phyloP scores from a whole-genome alignment of 2,329 filamentous ascomycete genomes.

The Talaromyces sp. region DNA sequence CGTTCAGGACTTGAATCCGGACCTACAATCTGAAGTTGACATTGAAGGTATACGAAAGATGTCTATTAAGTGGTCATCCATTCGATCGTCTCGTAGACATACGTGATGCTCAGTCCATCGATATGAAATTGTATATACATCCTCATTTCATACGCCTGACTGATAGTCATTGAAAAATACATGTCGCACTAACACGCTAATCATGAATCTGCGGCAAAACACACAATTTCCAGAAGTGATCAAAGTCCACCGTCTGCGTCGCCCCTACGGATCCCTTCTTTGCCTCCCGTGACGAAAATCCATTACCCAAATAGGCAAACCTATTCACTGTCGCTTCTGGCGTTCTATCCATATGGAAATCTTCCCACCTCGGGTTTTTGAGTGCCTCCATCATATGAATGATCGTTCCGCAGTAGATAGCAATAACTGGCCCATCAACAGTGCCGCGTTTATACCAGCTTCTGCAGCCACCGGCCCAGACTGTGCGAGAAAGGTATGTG shows the following conservation, averaged over 20 bases:
- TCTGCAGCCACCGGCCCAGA: neutral
- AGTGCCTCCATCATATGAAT: conserved; percentile 22
- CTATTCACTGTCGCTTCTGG: conserved; percentile 19
- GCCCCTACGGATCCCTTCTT: conserved; percentile 4
- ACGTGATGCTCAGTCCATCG: too few relatives aligned
- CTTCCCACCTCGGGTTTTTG: conserved; percentile 18
- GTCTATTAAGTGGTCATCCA: too few relatives aligned
- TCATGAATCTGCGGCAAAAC: conserved; percentile 8
- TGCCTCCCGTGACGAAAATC: conserved; percentile 11
- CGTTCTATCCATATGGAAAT: conserved; percentile 18
- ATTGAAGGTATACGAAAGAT: too few relatives aligned
- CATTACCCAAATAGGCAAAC: conserved; percentile 23
- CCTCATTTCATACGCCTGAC: neutral
- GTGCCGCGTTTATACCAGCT: conserved; percentile 15
- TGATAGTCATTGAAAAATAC: neutral
- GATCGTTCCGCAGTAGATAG: conserved; percentile 24
- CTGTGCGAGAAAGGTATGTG: neutral
- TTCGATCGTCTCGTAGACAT: too few relatives aligned
- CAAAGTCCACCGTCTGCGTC: conserved; percentile 10
- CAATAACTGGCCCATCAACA: conserved; percentile 21
- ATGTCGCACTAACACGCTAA: conserved; percentile 27
- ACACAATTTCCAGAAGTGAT: conserved; percentile 10
- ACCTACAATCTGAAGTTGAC: too few relatives aligned
- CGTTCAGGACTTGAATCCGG: too few relatives aligned
- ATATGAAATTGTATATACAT: neutral